Base-by-base conservation (phyloP, 1,284 basidiomycete species). In the Marasmius fiardii region DNA sequence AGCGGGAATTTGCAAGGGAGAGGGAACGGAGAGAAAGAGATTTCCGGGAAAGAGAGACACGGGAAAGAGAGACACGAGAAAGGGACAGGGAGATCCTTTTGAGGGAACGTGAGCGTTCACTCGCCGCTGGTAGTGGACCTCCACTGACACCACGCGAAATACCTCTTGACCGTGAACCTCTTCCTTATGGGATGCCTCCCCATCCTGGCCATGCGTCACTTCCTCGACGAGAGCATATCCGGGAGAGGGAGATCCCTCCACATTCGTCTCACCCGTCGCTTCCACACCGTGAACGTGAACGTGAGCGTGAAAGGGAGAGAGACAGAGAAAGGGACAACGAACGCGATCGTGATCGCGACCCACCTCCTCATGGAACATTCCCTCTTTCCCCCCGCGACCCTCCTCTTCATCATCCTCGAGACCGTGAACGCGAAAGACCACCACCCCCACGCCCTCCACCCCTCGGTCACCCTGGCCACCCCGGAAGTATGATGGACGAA, bases 71-170 rank as follows among this genome's bases (percentile, higher is more conserved):
- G n/a, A 31, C 47, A 23, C 12, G 43, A 47, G 52, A 41, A 41
- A 33, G n/a, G 16, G 26, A 39, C n/a, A 54, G 64, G 31, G 59
- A 65, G 26, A 10, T 4, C 28, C 28, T 31, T 31, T 31, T 10
- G 28, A 54, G 63, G 7, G 60, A 67, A 48, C 58, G 57, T 24
- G 61, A 65, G 24, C 63, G 62, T 20, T 54, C n/a, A 41, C 16
- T 18, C 16, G n/a, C n/a, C n/a, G n/a, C n/a, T n/a, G n/a, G n/a
- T n/a, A 16, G n/a, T 41, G 11, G n/a, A 41, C 39, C 3, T 18
- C 39, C 39, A 7, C 16, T 18, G n/a, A 2, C 39, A 14, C 7
- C 39, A 41, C 39, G 58, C 51, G 58, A 58, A 33, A 6, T n/a
- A 14, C 12, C 34, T 18, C 23, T 47, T 14, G 54, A 55, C 26